phyloP scores from a whole-genome alignment of 495 filamentous ascomycete species.

The Annulohypoxylon nitens region DNA sequence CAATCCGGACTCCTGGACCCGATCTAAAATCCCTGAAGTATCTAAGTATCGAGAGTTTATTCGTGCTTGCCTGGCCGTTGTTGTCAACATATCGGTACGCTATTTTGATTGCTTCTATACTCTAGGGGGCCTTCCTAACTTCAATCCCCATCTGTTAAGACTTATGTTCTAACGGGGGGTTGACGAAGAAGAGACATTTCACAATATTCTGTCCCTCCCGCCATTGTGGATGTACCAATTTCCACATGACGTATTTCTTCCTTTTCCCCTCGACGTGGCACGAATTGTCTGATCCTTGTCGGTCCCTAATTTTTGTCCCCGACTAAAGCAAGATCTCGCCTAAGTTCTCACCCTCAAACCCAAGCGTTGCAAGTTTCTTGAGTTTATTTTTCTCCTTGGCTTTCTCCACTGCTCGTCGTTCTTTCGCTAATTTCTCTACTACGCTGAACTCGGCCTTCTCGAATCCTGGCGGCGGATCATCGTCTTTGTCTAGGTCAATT shows the following conservation, averaged over 20 bases:
- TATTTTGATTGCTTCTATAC: constrained; percentile 20
- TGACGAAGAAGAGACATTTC: constrained; percentile 68
- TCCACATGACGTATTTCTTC: constrained; percentile 10
- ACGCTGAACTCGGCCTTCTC: constrained; percentile 74
- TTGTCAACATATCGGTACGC: constrained; percentile 4
- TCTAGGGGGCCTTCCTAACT: constrained; percentile 1
- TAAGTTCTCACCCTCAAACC: constrained; percentile 88
- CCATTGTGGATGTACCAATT: constrained; percentile 33
- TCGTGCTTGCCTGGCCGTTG: not conserved
- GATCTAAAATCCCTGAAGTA: not conserved
- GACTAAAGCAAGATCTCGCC: constrained; percentile 79
- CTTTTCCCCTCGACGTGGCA: not conserved
- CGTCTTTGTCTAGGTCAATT: constrained; percentile 96
- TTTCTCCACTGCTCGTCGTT: constrained; percentile 76
- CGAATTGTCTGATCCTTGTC: not conserved
- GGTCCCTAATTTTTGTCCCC: not conserved
- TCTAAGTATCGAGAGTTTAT: not conserved
- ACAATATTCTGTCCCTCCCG: constrained; percentile 77
- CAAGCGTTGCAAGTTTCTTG: constrained; percentile 76
- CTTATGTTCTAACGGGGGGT: constrained; percentile 3
- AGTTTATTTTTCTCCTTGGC: constrained; percentile 75
- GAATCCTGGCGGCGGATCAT: constrained; percentile 80
- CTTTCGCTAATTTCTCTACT: constrained; percentile 78
- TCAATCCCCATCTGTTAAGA: constrained; percentile 6
- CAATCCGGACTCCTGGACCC: not conserved